Evolutionary conservation across 768 basidiomycete genomes (phyloP).

Genomic region (Tricholomella constricta): DNA sequence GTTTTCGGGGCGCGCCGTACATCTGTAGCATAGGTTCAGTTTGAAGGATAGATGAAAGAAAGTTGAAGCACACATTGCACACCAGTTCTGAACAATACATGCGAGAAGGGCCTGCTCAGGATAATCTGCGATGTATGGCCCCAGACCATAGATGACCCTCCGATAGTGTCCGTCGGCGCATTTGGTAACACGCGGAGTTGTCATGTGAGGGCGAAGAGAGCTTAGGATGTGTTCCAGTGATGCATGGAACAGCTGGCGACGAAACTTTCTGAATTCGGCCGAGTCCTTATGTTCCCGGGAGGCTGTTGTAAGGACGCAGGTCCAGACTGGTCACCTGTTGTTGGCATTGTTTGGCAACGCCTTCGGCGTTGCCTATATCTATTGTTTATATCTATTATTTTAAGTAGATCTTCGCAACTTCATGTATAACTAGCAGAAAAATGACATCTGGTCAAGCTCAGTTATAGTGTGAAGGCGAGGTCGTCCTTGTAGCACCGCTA

Average conservation of each 20-base stretch:
- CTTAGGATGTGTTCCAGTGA: conserved; percentile 17
- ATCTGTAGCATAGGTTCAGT: conserved; percentile 3
- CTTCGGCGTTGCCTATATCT: too few species aligned
- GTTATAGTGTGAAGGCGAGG: too few species aligned
- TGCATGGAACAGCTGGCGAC: conserved; percentile 21
- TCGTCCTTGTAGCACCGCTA: too few species aligned
- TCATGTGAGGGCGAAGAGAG: conserved; percentile 25
- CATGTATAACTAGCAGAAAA: too few species aligned
- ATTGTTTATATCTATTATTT: too few species aligned
- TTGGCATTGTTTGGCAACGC: too few species aligned
- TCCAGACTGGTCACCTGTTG: too few species aligned
- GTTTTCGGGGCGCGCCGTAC: conserved; percentile 3
- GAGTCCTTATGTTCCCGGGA: not conserved
- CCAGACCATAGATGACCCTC: conserved; percentile 24
- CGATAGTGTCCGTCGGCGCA: conserved; percentile 28
- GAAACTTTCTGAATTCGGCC: conserved; percentile 19
- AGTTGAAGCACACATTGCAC: conserved; percentile 21
- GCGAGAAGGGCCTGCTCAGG: conserved; percentile 25
- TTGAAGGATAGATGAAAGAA: not conserved
- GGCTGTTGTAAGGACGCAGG: too few species aligned
- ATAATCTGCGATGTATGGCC: conserved; percentile 31
- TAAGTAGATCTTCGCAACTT: too few species aligned
- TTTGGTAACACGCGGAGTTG: conserved; percentile 19
- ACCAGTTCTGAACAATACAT: conserved; percentile 27
- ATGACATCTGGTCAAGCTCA: too few species aligned